Percentiles rank a stretch among this genome's conserved stretches.
Conservation (phyloP, 2,329 filamentous ascomycete genomes). For the Monilinia fructicola region DNA sequence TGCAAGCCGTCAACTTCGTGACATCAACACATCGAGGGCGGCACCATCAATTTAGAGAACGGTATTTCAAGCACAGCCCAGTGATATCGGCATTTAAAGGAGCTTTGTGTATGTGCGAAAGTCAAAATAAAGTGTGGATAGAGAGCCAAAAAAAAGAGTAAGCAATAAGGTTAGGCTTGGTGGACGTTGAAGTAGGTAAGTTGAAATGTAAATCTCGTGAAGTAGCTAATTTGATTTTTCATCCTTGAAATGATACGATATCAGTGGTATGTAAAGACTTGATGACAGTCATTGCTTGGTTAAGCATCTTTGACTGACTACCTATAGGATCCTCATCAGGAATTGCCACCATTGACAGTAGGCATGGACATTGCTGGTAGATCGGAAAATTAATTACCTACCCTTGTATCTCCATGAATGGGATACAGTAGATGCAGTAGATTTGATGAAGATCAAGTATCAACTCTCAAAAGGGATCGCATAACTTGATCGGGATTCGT, state of each 20-base stretch:
- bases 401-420: slow-evolving; percentile 9
- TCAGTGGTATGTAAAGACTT: too few species aligned
- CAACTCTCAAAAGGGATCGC: not conserved
- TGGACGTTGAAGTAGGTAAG: not conserved
- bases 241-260: not conserved
- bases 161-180: not conserved
- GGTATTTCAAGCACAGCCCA: not conserved
- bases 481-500: not conserved
- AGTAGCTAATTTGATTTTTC: not conserved
- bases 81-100: not conserved
- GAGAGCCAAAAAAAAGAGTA: not conserved
- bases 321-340: not conserved
- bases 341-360: slow-evolving; percentile 1
- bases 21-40: slow-evolving; percentile 1
- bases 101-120: not conserved
- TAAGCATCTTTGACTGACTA: not conserved
- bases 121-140: slow-evolving; percentile 1
- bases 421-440: not conserved
- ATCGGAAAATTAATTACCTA: not conserved
- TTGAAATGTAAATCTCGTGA: not conserved
- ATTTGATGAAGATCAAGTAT: not conserved
- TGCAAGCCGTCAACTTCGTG: not conserved
- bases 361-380: not conserved
- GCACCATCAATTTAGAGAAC: not conserved
- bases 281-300: too few species aligned